Evolutionary conservation across 768 basidiomycete species (phyloP), one percentile per base, ranked within the genome.

Genomic region (Infundibulicybe gibba): DNA sequence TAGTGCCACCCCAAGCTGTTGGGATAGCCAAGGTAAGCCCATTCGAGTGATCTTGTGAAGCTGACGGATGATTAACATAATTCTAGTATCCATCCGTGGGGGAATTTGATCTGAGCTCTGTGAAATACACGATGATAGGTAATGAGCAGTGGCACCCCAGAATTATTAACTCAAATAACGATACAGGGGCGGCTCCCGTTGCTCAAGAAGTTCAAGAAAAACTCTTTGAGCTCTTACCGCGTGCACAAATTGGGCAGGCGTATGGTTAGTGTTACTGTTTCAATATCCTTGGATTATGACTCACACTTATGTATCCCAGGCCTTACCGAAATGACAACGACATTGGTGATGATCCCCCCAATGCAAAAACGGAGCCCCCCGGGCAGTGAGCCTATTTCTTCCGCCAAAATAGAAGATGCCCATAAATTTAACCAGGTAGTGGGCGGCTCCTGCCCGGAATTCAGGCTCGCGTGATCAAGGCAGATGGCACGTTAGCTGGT

Each of bases 171-270:
- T 47, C 14, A 31, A 37, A 35, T 16, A 16, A 59, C 38, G 65
- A 60, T 51, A 50, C 55, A 53, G 81, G 82, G 17, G 83, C 83
- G 19, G 83, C 82, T 6, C 83, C 83, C 38, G 68, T 83, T 39
- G 72, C 79, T 0, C 52, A 60, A 25, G 76, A 81, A 50, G 55
- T 80, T n/a, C 78, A 74, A 50, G 58, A 67, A 31, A 70, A 69
- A 52, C 63, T 81, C 19, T 56, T 58, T 14, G 59, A 68, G 33
- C 51, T 75, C 31, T 72, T 84, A 31, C 83, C 83, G 0, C 53
- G 66, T 13, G 70, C 71, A 1, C 63, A 65, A 45, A 69, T 84
- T n/a, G 80, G 78, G n/a, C 83, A 84, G 57, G 75, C 72, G 13
- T 84, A 82, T 58, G 81, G 81, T 80, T 47, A 32, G 59, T 53